A percentile compares a stretch with the other conserved stretches of the same genome.
These are phyloP conservation scores for Delphinella strobiligena DNA, from an alignment of 2,329 filamentous ascomycete species.

Conservation along the genomic window DNA sequence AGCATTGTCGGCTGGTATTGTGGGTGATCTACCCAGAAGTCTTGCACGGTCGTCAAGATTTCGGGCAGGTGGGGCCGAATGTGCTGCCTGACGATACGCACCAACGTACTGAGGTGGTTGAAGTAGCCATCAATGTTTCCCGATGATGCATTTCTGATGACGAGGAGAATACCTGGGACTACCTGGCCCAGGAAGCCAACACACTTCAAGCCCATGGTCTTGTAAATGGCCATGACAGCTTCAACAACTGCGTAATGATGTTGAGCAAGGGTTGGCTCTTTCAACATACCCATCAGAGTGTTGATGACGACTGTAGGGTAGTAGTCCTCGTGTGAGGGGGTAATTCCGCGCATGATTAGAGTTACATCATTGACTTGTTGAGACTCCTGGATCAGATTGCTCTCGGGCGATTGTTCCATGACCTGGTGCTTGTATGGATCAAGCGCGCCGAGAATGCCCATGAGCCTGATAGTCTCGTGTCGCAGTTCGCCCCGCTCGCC, in stretches of 20 bases:
- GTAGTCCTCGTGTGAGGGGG: conserved; percentile 94
- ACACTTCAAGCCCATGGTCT: conserved; percentile 89
- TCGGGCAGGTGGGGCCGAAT: conserved; percentile 82
- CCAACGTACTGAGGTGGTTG: conserved; percentile 85
- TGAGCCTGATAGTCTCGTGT: conserved; percentile 89
- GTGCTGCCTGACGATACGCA: conserved; percentile 91
- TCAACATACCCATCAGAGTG: conserved; percentile 80
- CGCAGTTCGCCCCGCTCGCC: conserved; percentile 78
- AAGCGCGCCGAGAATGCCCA: conserved; percentile 87
- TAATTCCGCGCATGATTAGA: conserved; percentile 93
- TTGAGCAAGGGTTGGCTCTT: conserved; percentile 77
- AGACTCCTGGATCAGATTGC: conserved; percentile 57
- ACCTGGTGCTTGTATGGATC: conserved; percentile 96
- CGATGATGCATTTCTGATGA: conserved; percentile 70
- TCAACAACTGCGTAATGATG: conserved; percentile 93
- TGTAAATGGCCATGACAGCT: conserved; percentile 97
- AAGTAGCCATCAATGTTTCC: conserved; percentile 89
- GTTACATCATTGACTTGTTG: conserved; percentile 78
- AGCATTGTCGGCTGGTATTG: conserved; percentile 85
- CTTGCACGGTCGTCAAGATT: conserved; percentile 74
- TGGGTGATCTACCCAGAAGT: conserved; percentile 76
- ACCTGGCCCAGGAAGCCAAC: conserved; percentile 91
- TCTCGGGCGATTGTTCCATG: conserved; percentile 75
- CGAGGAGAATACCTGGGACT: conserved; percentile 81
- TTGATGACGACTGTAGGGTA: conserved; percentile 98